Evolutionary conservation across 176 grass and related monocot species (phyloP), one percentile per base, ranked within the genome.

Genomic region (Calamus simplicifolius): DNA sequence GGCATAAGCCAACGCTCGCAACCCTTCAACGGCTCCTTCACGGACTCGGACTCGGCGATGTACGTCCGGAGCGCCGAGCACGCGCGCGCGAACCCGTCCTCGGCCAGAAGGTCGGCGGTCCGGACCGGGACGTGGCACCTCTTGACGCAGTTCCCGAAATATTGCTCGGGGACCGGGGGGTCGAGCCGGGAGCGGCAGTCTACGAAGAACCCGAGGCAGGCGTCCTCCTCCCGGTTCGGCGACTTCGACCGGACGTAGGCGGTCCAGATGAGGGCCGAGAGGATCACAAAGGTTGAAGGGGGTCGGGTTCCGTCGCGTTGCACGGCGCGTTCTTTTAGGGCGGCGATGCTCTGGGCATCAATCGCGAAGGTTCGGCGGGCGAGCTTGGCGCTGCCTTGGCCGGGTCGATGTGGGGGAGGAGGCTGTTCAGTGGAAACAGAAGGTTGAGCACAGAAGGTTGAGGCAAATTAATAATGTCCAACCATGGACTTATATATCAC

Each of bases 71-170:
- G 16, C 1, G 59, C 67, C 38, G 64, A 4, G 2, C 75, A 66
- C 2, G 82, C 82, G 3, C 13, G 6, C 4, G 70, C 51, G 1
- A 50, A 18, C n/a, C 16, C 70, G 5, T 6, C 48, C 2, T 64
- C 58, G 5, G 18, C 4, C 6, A 27, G 10, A 8, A 86, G 61
- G 5, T 77, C 82, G 10, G 56, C 29, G 0, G 50, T 51, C 1
- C 17, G 51, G 15, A 56, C 66, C 58, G 49, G 19, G 2, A 54
- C 67, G 15, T 54, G 29, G 58, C 67, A 54, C 16, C 10, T 0
- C 21, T 15, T 27, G 19, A 49, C 1, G 62, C 79, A 82, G 66
- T 82, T 82, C n/a, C n/a, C 82, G 21, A 86, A 90, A 71, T 76
- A 90, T 2, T 60, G 48, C 0, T 2, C 25, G 0, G 66, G 67